Evolutionary conservation across 176 grass and related monocot species (phyloP).

Genomic region (Paspalum notatum): DNA sequence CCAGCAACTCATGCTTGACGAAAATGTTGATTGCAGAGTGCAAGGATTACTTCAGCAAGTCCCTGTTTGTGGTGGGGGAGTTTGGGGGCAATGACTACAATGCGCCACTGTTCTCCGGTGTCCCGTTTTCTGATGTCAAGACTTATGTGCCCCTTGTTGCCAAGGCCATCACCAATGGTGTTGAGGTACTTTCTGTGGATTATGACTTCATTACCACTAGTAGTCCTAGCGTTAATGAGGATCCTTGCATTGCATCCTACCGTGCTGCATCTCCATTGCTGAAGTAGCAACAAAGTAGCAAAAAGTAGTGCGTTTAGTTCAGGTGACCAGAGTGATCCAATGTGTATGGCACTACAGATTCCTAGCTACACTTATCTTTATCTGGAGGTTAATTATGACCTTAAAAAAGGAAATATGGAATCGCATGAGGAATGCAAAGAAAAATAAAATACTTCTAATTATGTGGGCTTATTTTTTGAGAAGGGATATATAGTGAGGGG

Average conservation of each 20-base stretch:
- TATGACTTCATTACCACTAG: not conserved
- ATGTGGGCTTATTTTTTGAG: not conserved
- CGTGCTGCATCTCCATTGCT: slow-evolving; percentile 1
- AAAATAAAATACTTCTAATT: not conserved
- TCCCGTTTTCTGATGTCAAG: slow-evolving; percentile 59
- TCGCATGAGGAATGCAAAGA: not conserved
- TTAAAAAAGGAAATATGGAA: not conserved
- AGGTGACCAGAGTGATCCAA: not conserved
- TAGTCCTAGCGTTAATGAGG: not conserved
- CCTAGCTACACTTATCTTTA: not conserved
- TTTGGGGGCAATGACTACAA: slow-evolving; percentile 99
- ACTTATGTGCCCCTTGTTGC: slow-evolving; percentile 70
- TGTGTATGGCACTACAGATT: slow-evolving; percentile 1
- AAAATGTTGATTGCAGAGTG: slow-evolving; percentile 60
- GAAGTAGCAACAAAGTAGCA: slow-evolving; percentile 11
- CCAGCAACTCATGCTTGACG: not conserved
- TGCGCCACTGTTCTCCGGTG: slow-evolving; percentile 82
- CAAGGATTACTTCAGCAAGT: slow-evolving; percentile 81
- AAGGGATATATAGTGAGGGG: not conserved
- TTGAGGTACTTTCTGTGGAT: slow-evolving; percentile 59
- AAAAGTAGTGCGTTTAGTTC: not conserved
- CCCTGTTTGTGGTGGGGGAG: slow-evolving; percentile 87
- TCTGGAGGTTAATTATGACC: not conserved
- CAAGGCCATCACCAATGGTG: slow-evolving; percentile 63
- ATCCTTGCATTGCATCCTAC: slow-evolving; percentile 22